Percentiles rank a stretch among this genome's conserved stretches.
phyloP scores from a whole-genome alignment of 352 stramenopile species.

The Poterioochromonas sp. region DNA sequence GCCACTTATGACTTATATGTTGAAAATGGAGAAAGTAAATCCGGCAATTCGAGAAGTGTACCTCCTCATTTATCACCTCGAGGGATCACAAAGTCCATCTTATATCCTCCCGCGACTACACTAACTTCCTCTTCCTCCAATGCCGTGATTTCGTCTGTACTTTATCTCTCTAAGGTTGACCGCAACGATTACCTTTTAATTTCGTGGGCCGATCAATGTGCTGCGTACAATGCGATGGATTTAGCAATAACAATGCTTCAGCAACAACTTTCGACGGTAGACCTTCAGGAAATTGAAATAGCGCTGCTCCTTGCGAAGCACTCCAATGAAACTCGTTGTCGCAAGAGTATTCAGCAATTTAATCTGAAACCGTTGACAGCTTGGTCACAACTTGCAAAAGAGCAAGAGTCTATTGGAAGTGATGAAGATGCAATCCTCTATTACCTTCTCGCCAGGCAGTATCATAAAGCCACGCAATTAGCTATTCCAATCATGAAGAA shows the following conservation, averaged over 20 bases:
- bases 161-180: not conserved
- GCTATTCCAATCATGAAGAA: not conserved
- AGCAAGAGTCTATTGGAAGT: slow-evolving; percentile 10
- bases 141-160: no score
- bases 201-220: slow-evolving; percentile 2
- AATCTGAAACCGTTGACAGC: not conserved
- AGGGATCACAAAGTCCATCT: no score
- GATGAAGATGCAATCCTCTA: not conserved
- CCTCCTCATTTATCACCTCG: no score
- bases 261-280: not conserved
- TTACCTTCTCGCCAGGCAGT: not conserved
- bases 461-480: not conserved
- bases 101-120: no score
- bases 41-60: no score
- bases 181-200: not conserved
- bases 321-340: no score
- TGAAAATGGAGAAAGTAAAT: no score
- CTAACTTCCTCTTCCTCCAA: no score
- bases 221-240: not conserved
- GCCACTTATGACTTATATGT: no score
- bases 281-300: not conserved
- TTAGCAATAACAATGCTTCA: slow-evolving; percentile 7
- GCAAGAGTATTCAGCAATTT: not conserved
- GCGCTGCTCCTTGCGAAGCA: not conserved
- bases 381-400: not conserved